Base-by-base conservation (phyloP, 805 yeast genomes). In the Cyberlindnera mycetangii region DNA sequence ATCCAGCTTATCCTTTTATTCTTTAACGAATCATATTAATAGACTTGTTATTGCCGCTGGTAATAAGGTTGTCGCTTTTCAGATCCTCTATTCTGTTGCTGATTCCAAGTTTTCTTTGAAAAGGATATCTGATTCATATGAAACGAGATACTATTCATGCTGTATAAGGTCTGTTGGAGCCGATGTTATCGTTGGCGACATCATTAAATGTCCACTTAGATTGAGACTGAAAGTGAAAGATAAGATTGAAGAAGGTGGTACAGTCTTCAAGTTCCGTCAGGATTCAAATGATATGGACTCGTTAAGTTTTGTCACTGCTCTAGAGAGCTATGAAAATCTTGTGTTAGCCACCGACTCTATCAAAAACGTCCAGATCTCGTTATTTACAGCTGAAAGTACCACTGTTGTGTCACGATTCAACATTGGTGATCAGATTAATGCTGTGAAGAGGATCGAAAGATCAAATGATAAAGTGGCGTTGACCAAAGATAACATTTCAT, bases 1-100 rank as follows among this genome's bases (percentile, higher is more conserved):
- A 3, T 50, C 55, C 7, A 58, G 55, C 21, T 42, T 45, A 12
- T 53, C 58, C 5, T 44, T 60, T n/a, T 56, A 57, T 28, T 51
- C 59, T 0, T 39, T 69, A 24, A 43, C 52, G 7, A 62, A 56
- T 39, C 67, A 61, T 49, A 50, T 47, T 7, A 57, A 58, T 38
- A 52, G 66, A 28, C 18, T 54, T 6, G 45, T 69, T 11, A 39
- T 69, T 25, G 67, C 61, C 6, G 59, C 55, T 22, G 72, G 73
- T 1, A 64, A 61, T 20, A 39, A 33, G 7, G 19, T 65, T 0
- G 59, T 59, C 41, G 59, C 64, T 10, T 64, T 52, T 39, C 59
- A 61, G 35, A 47, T 68, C 12, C 63, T 58, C 14, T 69, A 67
- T 44, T 59, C 66, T 4, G 58, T 67, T 1, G 56, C 64, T 19